A percentile compares a stretch with the other conserved stretches of the same genome.
Conservation (phyloP, 2,329 filamentous ascomycete species). For the Cordyceps cateniannulata region DNA sequence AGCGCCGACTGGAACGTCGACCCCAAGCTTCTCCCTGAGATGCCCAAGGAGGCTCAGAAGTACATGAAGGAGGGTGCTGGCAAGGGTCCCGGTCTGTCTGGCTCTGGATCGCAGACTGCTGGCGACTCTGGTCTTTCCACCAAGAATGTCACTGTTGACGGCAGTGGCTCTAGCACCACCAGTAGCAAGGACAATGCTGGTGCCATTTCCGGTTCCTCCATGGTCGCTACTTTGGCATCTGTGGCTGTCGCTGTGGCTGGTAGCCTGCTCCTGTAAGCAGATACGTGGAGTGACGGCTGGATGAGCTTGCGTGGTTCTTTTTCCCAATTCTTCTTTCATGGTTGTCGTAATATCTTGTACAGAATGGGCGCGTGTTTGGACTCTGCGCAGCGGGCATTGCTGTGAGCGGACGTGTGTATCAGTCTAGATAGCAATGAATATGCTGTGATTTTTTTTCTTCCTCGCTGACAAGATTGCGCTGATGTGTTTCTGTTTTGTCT, state of each 20-base stretch:
- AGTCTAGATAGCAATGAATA: slow-evolving; percentile 12
- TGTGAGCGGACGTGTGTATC: slow-evolving; percentile 7
- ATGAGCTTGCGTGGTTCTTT: background rate
- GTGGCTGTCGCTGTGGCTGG: slow-evolving; percentile 27
- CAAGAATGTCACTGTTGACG: slow-evolving; percentile 29
- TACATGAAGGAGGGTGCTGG: slow-evolving; percentile 50
- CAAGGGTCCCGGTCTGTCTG: slow-evolving; percentile 44
- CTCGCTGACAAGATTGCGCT: background rate
- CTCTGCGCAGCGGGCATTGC: background rate
- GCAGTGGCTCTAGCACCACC: slow-evolving; percentile 23
- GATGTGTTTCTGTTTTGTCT: background rate
- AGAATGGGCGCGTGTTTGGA: background rate
- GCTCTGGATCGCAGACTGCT: slow-evolving; percentile 47
- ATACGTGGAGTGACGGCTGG: background rate
- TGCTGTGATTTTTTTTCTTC: background rate
- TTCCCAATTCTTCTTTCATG: slow-evolving; percentile 4
- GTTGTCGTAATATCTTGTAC: slow-evolving; percentile 3
- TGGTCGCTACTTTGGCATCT: slow-evolving; percentile 21
- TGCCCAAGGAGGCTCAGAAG: slow-evolving; percentile 44
- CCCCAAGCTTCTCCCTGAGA: slow-evolving; percentile 42
- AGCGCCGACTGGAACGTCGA: slow-evolving; percentile 46
- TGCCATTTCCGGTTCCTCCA: slow-evolving; percentile 22
- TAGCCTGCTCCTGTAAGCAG: slow-evolving; percentile 3
- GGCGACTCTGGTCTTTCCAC: slow-evolving; percentile 41
- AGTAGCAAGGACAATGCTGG: slow-evolving; percentile 20